Conservation (phyloP, 768 basidiomycete species). For the Tricholoma flavovirens region DNA sequence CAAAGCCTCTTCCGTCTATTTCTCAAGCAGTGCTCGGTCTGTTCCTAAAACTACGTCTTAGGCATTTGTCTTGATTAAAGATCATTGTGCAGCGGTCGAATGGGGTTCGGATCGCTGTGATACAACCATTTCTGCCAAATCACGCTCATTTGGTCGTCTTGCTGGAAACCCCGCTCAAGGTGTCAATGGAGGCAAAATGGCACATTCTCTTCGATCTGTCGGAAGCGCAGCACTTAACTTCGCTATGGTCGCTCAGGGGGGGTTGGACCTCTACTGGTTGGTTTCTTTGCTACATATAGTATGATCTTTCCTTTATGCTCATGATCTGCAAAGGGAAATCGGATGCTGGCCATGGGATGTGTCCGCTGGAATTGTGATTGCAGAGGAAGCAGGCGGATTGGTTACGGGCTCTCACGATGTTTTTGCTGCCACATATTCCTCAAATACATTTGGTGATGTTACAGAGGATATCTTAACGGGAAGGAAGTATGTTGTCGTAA, state of each 20-base stretch:
- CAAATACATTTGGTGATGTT: conserved; percentile 49
- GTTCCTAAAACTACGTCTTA: conserved; percentile 3
- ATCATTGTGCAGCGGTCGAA: conserved; percentile 55
- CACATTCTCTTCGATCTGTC: conserved; percentile 74
- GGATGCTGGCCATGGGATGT: conserved; percentile 86
- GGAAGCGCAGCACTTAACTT: conserved; percentile 85
- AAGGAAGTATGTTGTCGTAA: conserved; percentile 75
- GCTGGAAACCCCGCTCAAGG: conserved; percentile 63
- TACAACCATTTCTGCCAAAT: conserved; percentile 51
- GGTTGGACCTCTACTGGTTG: conserved; percentile 83
- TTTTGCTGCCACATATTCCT: conserved; percentile 32
- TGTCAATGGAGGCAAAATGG: conserved; percentile 74
- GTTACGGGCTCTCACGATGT: conserved; percentile 64
- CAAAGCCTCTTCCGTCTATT: conserved; percentile 60
- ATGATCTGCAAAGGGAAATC: conserved; percentile 54
- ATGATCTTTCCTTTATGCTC: conserved; percentile 1
- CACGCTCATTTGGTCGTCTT: conserved; percentile 63
- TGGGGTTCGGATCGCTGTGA: conserved; percentile 79
- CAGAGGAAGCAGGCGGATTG: conserved; percentile 80
- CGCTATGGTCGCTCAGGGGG: conserved; percentile 82
- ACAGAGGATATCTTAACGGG: conserved; percentile 69
- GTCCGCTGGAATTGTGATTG: conserved; percentile 87
- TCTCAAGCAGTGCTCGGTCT: conserved; percentile 67
- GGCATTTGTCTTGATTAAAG: background rate
- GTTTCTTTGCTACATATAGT: conserved; percentile 12